Evolutionary conservation across 257 asterid genomes (phyloP), one percentile per base, ranked within the genome.

Genomic region (Eucommia ulmoides): DNA sequence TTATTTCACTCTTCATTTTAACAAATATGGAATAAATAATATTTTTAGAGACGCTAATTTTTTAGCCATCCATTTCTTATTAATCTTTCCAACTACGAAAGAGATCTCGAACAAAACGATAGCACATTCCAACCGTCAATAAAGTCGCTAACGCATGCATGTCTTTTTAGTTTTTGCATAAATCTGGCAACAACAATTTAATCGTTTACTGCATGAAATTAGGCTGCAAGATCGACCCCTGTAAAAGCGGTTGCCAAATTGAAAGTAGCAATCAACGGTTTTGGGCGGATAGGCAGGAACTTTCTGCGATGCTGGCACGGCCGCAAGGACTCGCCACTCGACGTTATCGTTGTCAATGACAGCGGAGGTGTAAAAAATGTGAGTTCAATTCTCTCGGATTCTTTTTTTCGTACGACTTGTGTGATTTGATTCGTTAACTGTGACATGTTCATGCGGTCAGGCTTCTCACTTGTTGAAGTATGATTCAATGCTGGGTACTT

Each of bases 281-380:
- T 88, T 19, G 95, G 97, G 4, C 88, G 97, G 50, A 84, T 84
- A 50, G 97, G 97, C 2, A 66, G 97, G 68, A 88, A 88, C 93
- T 86, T 86, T 71, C 94, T 86, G 24, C 81, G 94, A 12, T 88
- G 95, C 77, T 88, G 97, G 95, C 97, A 88, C 33, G 97, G 94
- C 6, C 81, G 93, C 26, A 73, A 83, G 62, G 80, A 83, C 53
- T 84, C 97, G 19, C 97, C 95, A n/a, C 81, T 84, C 3, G 97
- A 88, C 1, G 97, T 88, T 14, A 46, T 88, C 20, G 86, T 81
- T 15, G 79, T 84, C 60, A 88, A 88, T 23, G 95, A 88, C 82
- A 88, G 95, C 51, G 95, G 88, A 0, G 93, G 97, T 73, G 97
- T 88, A 19, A 88, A 81, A 70, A 88, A 81, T 22, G 95, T 84